Base-by-base conservation (phyloP, 2,329 filamentous ascomycete species). In the Dactylonectria estremocensis region DNA sequence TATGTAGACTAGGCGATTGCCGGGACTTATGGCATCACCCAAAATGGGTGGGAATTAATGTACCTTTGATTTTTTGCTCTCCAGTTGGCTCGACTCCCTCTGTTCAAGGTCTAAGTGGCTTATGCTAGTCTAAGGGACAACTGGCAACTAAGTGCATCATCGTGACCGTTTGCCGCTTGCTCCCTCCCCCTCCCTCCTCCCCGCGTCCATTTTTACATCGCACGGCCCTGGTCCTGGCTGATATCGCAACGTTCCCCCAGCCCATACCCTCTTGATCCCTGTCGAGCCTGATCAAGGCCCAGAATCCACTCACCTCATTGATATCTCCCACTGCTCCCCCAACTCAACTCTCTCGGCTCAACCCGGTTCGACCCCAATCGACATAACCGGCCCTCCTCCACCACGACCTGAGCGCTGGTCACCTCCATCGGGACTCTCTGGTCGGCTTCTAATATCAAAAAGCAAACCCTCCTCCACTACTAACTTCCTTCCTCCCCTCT, bases 251-350 rank as follows among this genome's bases (percentile, higher is more conserved):
- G 24, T 66, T 66, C 24, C 59, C 59, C 64, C 53, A 66, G 64
- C 64, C 58, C 64, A 56, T 66, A 61, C 63, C 63, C 63, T 61
- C 53, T 55, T 56, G 52, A 66, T 63, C 20, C 60, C 64, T 67
- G 64, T 59, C 50, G 28, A 55, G 60, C 54, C 55, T 67, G 64
- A 54, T 66, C 64, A 58, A 66, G 46, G 64, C 52, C 64, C 58
- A 66, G 64, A 66, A 66, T 53, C 64, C 64, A 61, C 64, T 66
- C 58, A 61, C 58, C 58, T 66, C 64, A 52, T 66, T 22, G 64
- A 61, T 62, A 66, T 62, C 58, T 61, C 53, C 58, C 64, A 48
- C 54, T 37, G 24, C 52, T 56, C 53, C 56, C 24, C 58, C 64
- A 62, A 54, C 58, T 62, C 58, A 58, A 61, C 53, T 54, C 56